Percentiles rank a stretch among this genome's conserved stretches.
Conservation (phyloP, 148 eudicot genomes). For the Rhododendron simsii region DNA sequence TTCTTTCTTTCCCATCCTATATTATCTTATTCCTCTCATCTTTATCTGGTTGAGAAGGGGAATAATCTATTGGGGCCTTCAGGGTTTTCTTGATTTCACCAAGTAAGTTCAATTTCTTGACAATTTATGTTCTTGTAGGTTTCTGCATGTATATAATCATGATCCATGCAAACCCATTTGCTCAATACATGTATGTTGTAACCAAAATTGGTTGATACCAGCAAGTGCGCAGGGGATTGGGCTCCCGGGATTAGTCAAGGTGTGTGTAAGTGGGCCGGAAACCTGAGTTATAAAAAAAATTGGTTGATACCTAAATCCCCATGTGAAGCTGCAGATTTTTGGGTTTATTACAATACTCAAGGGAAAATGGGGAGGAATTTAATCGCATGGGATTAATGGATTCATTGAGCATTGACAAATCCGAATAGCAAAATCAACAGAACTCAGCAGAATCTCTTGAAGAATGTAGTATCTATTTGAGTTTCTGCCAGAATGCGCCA, state of each 20-base stretch:
- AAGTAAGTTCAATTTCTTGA: constrained; percentile 5
- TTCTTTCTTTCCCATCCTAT: background rate
- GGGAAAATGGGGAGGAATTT: background rate
- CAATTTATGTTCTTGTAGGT: background rate
- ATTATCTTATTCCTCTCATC: background rate
- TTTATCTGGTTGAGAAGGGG: background rate
- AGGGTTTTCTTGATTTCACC: background rate
- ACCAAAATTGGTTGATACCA: background rate
- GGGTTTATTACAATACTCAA: background rate
- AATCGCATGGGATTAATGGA: background rate
- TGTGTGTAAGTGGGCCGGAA: no score
- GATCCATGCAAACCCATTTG: background rate
- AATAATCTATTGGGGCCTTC: background rate
- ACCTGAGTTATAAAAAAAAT: background rate
- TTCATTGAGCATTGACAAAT: background rate
- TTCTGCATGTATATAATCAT: background rate
- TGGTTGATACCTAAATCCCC: background rate
- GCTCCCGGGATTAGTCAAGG: background rate
- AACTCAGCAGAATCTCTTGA: background rate
- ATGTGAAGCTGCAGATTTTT: background rate
- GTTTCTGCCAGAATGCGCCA: background rate
- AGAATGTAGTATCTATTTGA: background rate
- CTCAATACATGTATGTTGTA: background rate
- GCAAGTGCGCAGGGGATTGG: background rate
- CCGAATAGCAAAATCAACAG: background rate